A percentile compares a stretch with the other conserved stretches of the same genome.
These are phyloP conservation scores for Cylindrotheca closterium DNA, from an alignment of 108 stramenopile species.

Conservation along the genomic window DNA sequence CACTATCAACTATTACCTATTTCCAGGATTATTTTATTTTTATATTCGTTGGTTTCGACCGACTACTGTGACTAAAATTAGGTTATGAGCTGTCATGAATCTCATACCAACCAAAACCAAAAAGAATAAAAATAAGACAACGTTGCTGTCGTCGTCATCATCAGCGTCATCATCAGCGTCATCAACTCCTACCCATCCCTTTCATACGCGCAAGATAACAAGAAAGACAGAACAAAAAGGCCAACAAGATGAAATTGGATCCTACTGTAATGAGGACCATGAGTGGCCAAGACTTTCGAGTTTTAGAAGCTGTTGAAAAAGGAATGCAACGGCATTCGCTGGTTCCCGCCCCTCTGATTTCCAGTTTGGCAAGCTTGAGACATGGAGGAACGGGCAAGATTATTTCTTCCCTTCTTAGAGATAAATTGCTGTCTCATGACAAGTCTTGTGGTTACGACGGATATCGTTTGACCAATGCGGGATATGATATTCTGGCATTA, in stretches of 20 bases:
- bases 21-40: too few species aligned
- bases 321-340: conserved; percentile 95
- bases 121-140: too few species aligned
- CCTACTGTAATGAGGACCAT: conserved; percentile 89
- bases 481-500: conserved; percentile 97
- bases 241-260: conserved; percentile 83
- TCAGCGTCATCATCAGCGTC: too few species aligned
- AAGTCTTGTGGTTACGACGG: conserved; percentile 90
- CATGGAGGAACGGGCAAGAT: conserved; percentile 95
- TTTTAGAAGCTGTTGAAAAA: conserved; percentile 95
- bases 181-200: too few species aligned
- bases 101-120: too few species aligned
- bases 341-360: conserved; percentile 89
- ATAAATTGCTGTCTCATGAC: conserved; percentile 95
- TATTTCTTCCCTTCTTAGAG: conserved; percentile 79
- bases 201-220: too few species aligned
- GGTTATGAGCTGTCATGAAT: too few species aligned
- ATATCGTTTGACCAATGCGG: conserved; percentile 94
- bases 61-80: too few species aligned
- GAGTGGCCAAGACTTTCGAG: conserved; percentile 88
- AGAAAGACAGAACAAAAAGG: too few species aligned
- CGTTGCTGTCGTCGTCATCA: too few species aligned
- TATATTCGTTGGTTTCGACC: too few species aligned
- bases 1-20: too few species aligned
- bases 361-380: conserved; percentile 88